Base-by-base conservation (phyloP, 1,284 basidiomycete species). In the Ceratobasidium sp. region DNA sequence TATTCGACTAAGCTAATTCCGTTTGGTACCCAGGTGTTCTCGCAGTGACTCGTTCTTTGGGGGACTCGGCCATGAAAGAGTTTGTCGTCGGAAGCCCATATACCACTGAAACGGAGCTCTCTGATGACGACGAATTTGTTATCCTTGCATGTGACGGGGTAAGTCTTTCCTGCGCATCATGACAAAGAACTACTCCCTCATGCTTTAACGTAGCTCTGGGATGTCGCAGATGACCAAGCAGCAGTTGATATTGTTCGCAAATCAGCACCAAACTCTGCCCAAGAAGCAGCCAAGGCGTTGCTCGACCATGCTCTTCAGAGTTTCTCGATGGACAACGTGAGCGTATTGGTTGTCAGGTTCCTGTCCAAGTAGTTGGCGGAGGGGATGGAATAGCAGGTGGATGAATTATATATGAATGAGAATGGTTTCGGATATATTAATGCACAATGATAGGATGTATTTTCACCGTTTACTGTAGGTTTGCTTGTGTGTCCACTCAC, bases 41-140 rank as follows among this genome's bases (percentile, higher is more conserved):
- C 71, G 96, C 96, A 9, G 98, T 99, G 21, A 99, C 98, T 18
- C 87, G 98, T 62, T 97, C 95, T 77, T 84, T 99, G 52, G 98
- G 98, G 57, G 98, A 99, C 80, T 93, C 95, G 0, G 94, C 95
- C 7, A 99, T 99, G 97, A 99, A 99, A 82, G 97, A 99, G 79
- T 99, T 98, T 80, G 97, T 99, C 8, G 97, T 99, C 52, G 98
- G 98, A 0, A 89, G 94, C 44, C 98, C 98, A 11, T 99, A 98
- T 81, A 99, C 98, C 16, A 99, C 98, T 18, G 96, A 98, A 82
- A 98, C 97, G 6, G 90, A 91, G 75, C 84, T 99, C 21, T 91
- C 89, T 70, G 90, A 93, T 13, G 91, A 95, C 11, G 98, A 99
- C 80, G 94, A 98, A 80, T 96, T 97, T 82, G 81, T 99, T 72